These are phyloP conservation scores for Cordyceps javanica DNA, from an alignment of 2,329 filamentous ascomycete species.

Conservation along the genomic window DNA sequence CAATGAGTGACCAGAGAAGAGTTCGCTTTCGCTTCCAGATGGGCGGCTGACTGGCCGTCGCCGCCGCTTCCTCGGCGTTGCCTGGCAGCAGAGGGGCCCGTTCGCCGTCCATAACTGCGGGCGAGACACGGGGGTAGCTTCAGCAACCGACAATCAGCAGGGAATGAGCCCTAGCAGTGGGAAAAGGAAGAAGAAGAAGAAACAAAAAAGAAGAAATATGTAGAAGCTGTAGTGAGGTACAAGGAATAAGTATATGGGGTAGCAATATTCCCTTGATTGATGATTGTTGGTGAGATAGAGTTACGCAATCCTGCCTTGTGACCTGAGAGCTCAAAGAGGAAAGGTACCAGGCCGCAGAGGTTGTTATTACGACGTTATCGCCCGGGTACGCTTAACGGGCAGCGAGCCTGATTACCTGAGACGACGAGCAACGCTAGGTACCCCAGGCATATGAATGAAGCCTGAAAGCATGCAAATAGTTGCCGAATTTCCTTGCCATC, in stretches of 20 bases:
- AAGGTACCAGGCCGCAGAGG: not conserved
- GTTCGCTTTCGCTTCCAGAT: slow-evolving; percentile 8
- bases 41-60: not conserved
- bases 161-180: no score
- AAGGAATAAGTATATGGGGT: not conserved
- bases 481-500: no score
- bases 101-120: slow-evolving; percentile 6
- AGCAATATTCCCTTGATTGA: not conserved
- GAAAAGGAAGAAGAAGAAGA: not conserved
- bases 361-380: not conserved
- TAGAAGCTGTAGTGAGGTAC: not conserved
- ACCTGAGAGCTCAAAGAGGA: not conserved
- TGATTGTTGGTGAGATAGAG: not conserved
- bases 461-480: no score
- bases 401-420: no score
- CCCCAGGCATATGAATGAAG: not conserved
- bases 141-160: no score
- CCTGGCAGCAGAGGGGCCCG: not conserved
- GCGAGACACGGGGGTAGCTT: not conserved
- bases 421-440: not conserved
- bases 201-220: no score
- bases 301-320: not conserved
- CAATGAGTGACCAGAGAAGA: not conserved
- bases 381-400: not conserved
- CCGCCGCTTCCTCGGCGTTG: slow-evolving; percentile 5